A percentile compares a stretch with the other conserved stretches of the same genome.
phyloP scores from a whole-genome alignment of 148 eudicot species.

The Rhododendron kiyosumense region DNA sequence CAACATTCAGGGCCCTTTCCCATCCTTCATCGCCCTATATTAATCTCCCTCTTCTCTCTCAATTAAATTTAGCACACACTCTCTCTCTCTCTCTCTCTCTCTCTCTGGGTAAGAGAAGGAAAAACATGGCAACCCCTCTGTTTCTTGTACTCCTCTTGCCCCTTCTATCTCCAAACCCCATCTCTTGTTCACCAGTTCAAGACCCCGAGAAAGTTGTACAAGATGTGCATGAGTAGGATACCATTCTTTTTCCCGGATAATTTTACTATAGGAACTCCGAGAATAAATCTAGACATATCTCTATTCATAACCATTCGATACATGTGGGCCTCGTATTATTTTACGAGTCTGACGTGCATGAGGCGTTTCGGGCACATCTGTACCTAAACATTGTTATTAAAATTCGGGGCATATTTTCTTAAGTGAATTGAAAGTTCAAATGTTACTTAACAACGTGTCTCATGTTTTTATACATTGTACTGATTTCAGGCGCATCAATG shows the following conservation, averaged over 20 bases:
- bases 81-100: neutral
- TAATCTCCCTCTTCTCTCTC: neutral
- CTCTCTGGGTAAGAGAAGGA: neutral
- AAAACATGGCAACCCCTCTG: constrained; percentile 1
- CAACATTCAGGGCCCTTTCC: neutral
- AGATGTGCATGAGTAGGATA: constrained; percentile 25
- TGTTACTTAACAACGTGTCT: neutral
- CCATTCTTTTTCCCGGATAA: neutral
- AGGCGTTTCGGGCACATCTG: neutral
- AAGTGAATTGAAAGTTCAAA: neutral
- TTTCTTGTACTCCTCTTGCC: constrained; percentile 4
- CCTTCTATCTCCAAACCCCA: constrained; percentile 10
- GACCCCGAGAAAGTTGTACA: constrained; percentile 27
- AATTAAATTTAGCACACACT: neutral
- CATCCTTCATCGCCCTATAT: constrained; percentile 9
- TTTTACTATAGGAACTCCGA: no score
- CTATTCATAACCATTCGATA: neutral
- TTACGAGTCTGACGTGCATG: neutral
- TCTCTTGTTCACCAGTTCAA: constrained; percentile 20
- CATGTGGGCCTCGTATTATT: neutral
- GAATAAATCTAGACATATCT: neutral
- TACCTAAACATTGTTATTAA: neutral
- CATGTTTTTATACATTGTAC: neutral
- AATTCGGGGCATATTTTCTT: neutral
- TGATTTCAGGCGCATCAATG: constrained; percentile 32